Conservation (phyloP, 2,329 filamentous ascomycete species). For the Fusarium graminum region DNA sequence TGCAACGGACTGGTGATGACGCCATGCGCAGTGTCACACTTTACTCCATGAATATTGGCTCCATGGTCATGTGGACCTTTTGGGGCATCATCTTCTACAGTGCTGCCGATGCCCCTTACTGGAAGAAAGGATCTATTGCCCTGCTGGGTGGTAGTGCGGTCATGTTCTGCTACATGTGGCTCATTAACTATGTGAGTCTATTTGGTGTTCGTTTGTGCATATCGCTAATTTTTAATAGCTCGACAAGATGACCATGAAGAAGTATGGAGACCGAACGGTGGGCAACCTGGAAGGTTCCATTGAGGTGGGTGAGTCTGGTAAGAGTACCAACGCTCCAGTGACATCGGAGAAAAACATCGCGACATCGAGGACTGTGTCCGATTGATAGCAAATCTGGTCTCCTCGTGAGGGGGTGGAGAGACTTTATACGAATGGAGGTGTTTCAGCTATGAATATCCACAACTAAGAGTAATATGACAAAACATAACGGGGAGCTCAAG, state of each 20-base stretch:
- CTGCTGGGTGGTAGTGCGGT: slow-evolving; percentile 37
- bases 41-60: slow-evolving; percentile 57
- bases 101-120: slow-evolving; percentile 59
- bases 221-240: not conserved
- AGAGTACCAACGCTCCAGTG: not conserved
- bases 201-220: fast-evolving
- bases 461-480: not conserved
- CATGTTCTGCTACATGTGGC: slow-evolving; percentile 41
- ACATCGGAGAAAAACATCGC: not conserved
- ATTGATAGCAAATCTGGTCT: too few species aligned
- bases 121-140: slow-evolving; percentile 50
- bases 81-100: slow-evolving; percentile 61
- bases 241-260: slow-evolving; percentile 15
- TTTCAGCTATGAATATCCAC: not conserved
- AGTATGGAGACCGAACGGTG: slow-evolving; percentile 6
- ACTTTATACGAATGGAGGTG: too few species aligned
- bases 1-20: slow-evolving; percentile 52
- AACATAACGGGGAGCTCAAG: not conserved
- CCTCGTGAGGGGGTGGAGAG: too few species aligned
- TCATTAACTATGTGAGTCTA: slow-evolving; percentile 25
- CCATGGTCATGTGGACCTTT: slow-evolving; percentile 58
- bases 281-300: not conserved
- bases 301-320: not conserved
- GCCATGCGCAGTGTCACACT: slow-evolving; percentile 56
- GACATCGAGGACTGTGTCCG: not conserved